Evolutionary conservation across 148 eudicot genomes (phyloP).

Genomic region (Chenopodium berlandieri): DNA sequence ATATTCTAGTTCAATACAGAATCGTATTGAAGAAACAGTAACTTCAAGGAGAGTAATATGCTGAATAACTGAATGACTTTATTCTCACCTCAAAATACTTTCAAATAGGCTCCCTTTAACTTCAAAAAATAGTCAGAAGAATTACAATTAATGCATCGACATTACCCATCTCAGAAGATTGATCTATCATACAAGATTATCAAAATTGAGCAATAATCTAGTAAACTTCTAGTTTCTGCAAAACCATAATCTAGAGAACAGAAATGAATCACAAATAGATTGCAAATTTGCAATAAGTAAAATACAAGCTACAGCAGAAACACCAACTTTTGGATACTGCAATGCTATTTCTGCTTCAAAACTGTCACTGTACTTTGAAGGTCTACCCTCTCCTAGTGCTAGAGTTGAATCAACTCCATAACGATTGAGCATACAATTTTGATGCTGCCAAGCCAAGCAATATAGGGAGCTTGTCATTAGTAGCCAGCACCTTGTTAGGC

Average conservation of each 20-base stretch:
- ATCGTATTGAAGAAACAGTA: too few relatives aligned
- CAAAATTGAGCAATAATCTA: background rate
- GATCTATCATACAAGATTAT: background rate
- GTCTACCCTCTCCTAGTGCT: background rate
- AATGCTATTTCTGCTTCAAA: background rate
- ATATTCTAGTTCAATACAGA: too few relatives aligned
- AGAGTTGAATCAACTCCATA: background rate
- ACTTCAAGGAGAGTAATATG: too few relatives aligned
- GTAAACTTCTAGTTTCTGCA: background rate
- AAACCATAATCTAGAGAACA: background rate
- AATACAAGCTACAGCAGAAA: background rate
- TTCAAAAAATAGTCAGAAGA: background rate
- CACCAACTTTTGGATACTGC: background rate
- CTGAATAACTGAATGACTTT: too few relatives aligned
- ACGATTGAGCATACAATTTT: background rate
- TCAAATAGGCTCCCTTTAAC: background rate
- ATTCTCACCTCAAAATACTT: background rate
- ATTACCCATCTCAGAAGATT: background rate
- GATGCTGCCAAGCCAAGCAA: background rate
- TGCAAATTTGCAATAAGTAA: background rate
- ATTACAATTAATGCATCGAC: background rate
- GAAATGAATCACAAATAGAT: background rate
- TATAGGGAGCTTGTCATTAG: background rate
- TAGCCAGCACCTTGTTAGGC: background rate
- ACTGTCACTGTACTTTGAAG: background rate